Evolutionary conservation across 129 eudicot species (phyloP).

Genomic region (Saposhnikovia divaricata): DNA sequence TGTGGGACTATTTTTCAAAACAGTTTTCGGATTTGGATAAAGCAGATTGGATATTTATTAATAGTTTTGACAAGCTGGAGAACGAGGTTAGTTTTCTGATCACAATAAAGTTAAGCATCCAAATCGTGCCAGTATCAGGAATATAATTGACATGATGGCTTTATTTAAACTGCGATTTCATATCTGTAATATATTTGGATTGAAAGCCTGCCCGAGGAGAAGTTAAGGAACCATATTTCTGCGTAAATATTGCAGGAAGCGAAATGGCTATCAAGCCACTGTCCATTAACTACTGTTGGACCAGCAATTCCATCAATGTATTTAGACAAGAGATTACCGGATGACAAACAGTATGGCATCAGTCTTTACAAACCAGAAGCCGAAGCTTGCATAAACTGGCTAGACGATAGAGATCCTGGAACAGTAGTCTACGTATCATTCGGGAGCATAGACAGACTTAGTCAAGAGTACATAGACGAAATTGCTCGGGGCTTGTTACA

Average conservation of each 20-base stretch:
- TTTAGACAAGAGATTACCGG: conserved; percentile 25
- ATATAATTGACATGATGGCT: background rate
- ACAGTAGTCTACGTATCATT: conserved; percentile 54
- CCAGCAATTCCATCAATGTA: conserved; percentile 46
- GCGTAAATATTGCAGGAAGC: conserved; percentile 21
- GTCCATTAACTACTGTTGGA: conserved; percentile 48
- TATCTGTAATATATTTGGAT: background rate
- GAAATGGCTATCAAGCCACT: conserved; percentile 36
- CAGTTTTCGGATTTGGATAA: background rate
- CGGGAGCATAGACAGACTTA: conserved; percentile 30
- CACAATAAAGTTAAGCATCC: background rate
- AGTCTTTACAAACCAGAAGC: conserved; percentile 27
- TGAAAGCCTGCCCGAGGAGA: background rate
- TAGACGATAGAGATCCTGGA: conserved; percentile 24
- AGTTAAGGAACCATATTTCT: background rate
- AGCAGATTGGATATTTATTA: conserved; percentile 7
- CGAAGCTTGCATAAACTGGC: conserved; percentile 32
- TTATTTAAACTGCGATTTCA: background rate
- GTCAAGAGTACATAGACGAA: conserved; percentile 43
- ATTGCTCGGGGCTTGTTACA: conserved; percentile 29
- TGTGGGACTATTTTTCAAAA: background rate
- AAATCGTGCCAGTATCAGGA: background rate
- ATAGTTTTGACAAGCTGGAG: background rate
- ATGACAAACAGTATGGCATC: conserved; percentile 33
- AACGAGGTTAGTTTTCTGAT: background rate